phyloP scores from a whole-genome alignment of 2,329 filamentous ascomycete genomes.

The Lojkania enalia region DNA sequence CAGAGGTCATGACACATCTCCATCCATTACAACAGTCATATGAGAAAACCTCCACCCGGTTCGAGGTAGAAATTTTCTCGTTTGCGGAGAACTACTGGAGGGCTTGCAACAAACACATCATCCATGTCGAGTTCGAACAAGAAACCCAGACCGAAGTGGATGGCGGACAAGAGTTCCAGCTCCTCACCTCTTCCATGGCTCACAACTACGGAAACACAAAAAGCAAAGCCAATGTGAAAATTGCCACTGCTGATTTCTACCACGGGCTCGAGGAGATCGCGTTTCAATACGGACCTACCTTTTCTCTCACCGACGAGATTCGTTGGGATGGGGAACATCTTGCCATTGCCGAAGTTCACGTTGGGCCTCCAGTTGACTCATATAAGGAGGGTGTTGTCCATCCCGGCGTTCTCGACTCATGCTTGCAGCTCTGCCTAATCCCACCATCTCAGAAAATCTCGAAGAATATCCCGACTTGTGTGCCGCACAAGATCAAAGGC shows the following conservation, averaged over 20 bases:
- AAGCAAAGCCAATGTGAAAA: neutral
- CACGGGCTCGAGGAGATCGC: neutral
- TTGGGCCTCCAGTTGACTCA: neutral
- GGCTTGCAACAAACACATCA: neutral
- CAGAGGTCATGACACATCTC: neutral
- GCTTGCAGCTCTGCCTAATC: neutral
- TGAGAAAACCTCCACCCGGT: constrained; percentile 7
- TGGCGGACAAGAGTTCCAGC: neutral
- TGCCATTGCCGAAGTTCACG: neutral
- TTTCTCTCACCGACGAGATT: neutral
- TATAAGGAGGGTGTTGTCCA: neutral
- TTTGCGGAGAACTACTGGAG: neutral
- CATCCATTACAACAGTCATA: constrained; percentile 7
- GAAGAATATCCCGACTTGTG: neutral
- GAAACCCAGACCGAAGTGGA: neutral
- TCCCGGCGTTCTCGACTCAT: neutral
- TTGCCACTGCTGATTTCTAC: neutral
- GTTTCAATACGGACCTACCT: neutral
- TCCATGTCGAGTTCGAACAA: neutral
- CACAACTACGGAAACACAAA: neutral
- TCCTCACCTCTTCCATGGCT: too few species aligned
- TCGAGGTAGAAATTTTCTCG: constrained; percentile 9
- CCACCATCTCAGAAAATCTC: neutral
- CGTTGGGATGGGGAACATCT: neutral
- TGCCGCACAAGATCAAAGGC: neutral